Evolutionary conservation across 768 basidiomycete species (phyloP), one percentile per base, ranked within the genome.

Genomic region (Rhodotorula paludigena): DNA sequence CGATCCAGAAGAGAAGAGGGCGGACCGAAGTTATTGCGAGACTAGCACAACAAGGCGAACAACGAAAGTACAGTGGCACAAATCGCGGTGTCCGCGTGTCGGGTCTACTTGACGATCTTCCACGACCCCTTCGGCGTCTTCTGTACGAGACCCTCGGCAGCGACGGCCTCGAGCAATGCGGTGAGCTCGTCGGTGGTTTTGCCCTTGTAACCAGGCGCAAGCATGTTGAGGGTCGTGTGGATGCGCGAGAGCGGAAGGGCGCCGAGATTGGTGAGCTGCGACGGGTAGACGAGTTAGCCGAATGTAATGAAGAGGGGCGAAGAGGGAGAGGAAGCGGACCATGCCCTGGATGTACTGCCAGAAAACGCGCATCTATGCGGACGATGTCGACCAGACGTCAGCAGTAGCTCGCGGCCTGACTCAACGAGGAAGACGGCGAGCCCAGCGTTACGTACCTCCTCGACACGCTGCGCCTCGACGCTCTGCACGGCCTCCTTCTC

Each of bases 291-390:
- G 47, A 48, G 62, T 30, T 5, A 25, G 30, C 30, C 44, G 12
- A 41, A 10, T n/a, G n/a, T n/a, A n/a, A n/a, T n/a, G n/a, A n/a
- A 25, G 23, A 30, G 15, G 35, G 21, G 11, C 6, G 21, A n/a
- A 10, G 36, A 21, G 32, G 21, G 45, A 39, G 5, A 32, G 8
- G 16, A 20, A 39, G 32, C 72, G 38, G 9, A 71, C 69, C 68
- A 74, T 73, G 44, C 68, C 74, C 38, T 90, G 87, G 67, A 93
- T 89, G 79, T 88, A 93, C 88, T 89, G 90, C 90, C 90, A 93
- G 77, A 87, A 89, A 1, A 91, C 83, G 67, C 82, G 84, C 87
- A 93, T 90, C 79, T 92, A n/a, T n/a, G 74, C 90, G 10, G 88
- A 0, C 86, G 85, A 75, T 90, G 86, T 51, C 88, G 41, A 78